phyloP scores from a whole-genome alignment of 495 filamentous ascomycete species.

The Hapsidospora chrysogenum region DNA sequence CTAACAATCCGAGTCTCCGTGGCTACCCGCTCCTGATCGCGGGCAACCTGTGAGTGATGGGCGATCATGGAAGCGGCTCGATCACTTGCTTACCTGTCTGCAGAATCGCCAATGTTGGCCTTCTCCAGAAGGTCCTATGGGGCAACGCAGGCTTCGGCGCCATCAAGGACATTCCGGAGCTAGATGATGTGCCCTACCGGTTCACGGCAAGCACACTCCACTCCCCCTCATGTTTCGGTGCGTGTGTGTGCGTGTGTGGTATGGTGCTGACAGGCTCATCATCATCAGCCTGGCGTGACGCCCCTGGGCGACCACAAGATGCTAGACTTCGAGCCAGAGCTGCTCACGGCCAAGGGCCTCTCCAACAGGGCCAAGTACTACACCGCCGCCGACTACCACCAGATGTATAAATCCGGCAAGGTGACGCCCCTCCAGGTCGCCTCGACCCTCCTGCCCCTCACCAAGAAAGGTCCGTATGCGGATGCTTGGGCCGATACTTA shows the following conservation, averaged over 20 bases:
- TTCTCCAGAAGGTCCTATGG: slow-evolving; percentile 32
- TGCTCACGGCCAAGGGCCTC: slow-evolving; percentile 13
- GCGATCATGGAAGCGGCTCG: background rate
- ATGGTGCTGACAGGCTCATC: slow-evolving; percentile 1
- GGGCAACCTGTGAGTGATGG: slow-evolving; percentile 10
- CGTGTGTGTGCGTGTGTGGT: background rate
- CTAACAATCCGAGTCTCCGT: slow-evolving; percentile 14
- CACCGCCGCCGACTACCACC: slow-evolving; percentile 62
- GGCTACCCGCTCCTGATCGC: slow-evolving; percentile 13
- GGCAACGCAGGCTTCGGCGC: slow-evolving; percentile 54
- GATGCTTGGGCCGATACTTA: slow-evolving; percentile 47
- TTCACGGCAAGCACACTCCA: slow-evolving; percentile 27
- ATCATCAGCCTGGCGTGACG: slow-evolving; percentile 54
- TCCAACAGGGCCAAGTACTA: slow-evolving; percentile 34
- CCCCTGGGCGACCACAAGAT: slow-evolving; percentile 28
- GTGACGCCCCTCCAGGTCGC: slow-evolving; percentile 56
- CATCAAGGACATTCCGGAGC: slow-evolving; percentile 37
- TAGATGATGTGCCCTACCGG: slow-evolving; percentile 41
- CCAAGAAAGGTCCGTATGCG: slow-evolving; percentile 49
- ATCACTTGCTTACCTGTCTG: background rate
- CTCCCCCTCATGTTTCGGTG: background rate
- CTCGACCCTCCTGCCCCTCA: slow-evolving; percentile 50
- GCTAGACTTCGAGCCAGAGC: slow-evolving; percentile 15
- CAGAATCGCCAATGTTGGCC: slow-evolving; percentile 12
- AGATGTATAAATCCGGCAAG: slow-evolving; percentile 47